phyloP scores from a whole-genome alignment of 2,329 filamentous ascomycete genomes.

The Thermoascus crustaceus region DNA sequence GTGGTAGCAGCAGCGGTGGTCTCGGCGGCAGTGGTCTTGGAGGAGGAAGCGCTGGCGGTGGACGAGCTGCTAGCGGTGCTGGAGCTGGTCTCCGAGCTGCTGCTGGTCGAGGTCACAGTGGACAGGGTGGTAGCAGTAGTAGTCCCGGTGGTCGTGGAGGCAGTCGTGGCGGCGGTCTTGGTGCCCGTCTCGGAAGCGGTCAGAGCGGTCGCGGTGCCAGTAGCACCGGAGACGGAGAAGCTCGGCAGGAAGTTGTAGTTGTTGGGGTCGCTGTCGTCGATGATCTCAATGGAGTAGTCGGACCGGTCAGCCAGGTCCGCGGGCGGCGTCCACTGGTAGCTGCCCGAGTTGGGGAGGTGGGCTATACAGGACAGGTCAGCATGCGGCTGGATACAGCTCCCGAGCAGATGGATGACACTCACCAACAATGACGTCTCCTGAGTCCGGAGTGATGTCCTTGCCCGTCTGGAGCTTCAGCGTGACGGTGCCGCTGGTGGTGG shows the following conservation, averaged over 20 bases:
- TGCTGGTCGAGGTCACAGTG: constrained; percentile 13
- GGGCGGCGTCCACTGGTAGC: constrained; percentile 42
- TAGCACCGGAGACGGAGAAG: constrained; percentile 42
- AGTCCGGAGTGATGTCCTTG: constrained; percentile 31
- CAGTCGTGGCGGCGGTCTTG: constrained; percentile 21
- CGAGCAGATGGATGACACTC: constrained; percentile 17
- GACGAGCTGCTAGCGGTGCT: constrained; percentile 18
- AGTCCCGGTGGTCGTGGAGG: constrained; percentile 12
- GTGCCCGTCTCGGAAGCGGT: constrained; percentile 13
- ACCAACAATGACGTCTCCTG: constrained; percentile 38
- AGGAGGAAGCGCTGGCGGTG: constrained; percentile 15
- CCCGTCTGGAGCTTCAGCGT: constrained; percentile 44
- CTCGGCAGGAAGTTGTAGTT: constrained; percentile 46
- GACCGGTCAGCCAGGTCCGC: constrained; percentile 32
- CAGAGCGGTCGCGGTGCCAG: constrained; percentile 25
- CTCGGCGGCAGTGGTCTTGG: constrained; percentile 15
- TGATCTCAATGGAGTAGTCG: constrained; percentile 48
- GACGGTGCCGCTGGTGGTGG: constrained; percentile 44
- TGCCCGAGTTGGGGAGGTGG: constrained; percentile 40
- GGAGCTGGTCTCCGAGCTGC: constrained; percentile 11
- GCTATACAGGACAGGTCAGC: constrained; percentile 1
- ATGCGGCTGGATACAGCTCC: not conserved
- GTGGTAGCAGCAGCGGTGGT: constrained; percentile 17
- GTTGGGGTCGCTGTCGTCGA: constrained; percentile 36
- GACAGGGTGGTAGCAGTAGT: constrained; percentile 14